A percentile compares a stretch with the other conserved stretches of the same genome.
Evolutionary conservation across 2,329 filamentous ascomycete genomes (phyloP).

Genomic region (Purpureocillium lavendulum): DNA sequence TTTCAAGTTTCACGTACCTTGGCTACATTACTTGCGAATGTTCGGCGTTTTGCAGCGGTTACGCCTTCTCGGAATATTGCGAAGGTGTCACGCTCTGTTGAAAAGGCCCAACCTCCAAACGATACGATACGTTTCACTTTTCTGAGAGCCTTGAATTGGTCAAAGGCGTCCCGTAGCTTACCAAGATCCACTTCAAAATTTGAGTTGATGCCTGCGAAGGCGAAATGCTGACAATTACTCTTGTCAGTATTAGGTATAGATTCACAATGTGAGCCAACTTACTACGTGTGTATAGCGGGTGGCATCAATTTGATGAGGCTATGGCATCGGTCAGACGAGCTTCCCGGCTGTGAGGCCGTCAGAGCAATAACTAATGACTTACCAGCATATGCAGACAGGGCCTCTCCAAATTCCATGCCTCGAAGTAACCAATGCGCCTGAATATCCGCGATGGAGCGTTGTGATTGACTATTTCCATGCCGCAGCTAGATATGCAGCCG

Average conservation of each 20-base stretch:
- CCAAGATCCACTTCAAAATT: constrained; percentile 10
- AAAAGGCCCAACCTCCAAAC: constrained; percentile 19
- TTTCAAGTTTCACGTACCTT: not conserved
- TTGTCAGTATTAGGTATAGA: too few species aligned
- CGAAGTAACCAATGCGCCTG: constrained; percentile 11
- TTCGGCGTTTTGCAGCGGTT: constrained; percentile 18
- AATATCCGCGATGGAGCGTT: constrained; percentile 4
- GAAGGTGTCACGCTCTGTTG: constrained; percentile 7
- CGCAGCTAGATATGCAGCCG: constrained; percentile 21
- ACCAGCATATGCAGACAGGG: constrained; percentile 3
- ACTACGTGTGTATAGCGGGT: constrained; percentile 19
- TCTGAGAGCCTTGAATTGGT: constrained; percentile 9
- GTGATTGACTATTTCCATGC: constrained; percentile 13
- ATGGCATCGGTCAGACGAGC: too few species aligned
- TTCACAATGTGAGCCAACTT: not conserved
- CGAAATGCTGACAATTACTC: constrained; percentile 17
- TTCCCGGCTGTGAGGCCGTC: too few species aligned
- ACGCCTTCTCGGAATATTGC: constrained; percentile 12
- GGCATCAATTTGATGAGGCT: constrained; percentile 6
- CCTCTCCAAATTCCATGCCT: constrained; percentile 6
- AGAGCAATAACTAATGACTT: not conserved
- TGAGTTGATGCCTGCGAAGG: constrained; percentile 21
- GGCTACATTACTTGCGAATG: constrained; percentile 22
- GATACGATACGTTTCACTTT: constrained; percentile 16
- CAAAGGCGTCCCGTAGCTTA: constrained; percentile 12